phyloP scores from a whole-genome alignment of 1,284 basidiomycete genomes.

The Athelia psychrophila region DNA sequence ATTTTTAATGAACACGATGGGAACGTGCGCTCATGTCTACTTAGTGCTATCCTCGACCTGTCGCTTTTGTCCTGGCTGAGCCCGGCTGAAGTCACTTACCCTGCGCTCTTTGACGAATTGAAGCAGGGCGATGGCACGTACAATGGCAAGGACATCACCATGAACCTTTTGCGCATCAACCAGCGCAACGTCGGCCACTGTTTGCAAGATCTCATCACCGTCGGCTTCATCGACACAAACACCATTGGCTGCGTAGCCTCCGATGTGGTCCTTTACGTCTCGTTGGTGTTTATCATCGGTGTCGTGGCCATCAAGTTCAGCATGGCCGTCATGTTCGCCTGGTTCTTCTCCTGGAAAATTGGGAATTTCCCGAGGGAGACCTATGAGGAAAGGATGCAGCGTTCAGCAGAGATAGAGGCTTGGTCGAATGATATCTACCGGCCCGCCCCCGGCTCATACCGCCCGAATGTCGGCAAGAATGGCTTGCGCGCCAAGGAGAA shows the following conservation, averaged over 20 bases:
- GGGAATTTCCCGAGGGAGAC: constrained; percentile 94
- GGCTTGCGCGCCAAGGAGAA: constrained; percentile 56
- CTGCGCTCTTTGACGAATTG: constrained; percentile 79
- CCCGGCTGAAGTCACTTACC: constrained; percentile 75
- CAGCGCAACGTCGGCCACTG: constrained; percentile 74
- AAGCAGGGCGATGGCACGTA: constrained; percentile 69
- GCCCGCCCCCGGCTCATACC: constrained; percentile 87
- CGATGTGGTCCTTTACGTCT: constrained; percentile 91
- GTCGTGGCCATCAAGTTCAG: constrained; percentile 94
- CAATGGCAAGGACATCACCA: constrained; percentile 84
- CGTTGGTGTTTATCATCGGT: constrained; percentile 96
- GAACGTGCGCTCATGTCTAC: constrained; percentile 2
- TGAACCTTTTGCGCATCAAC: constrained; percentile 70
- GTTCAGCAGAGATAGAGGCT: constrained; percentile 89
- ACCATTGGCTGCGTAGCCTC: constrained; percentile 97
- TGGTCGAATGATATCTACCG: constrained; percentile 98
- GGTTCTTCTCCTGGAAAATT: constrained; percentile 95
- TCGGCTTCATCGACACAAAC: constrained; percentile 94
- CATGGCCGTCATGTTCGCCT: constrained; percentile 96
- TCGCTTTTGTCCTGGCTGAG: constrained; percentile 84
- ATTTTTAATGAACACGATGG: constrained; percentile 6
- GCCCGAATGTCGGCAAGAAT: constrained; percentile 83
- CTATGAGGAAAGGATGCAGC: constrained; percentile 91
- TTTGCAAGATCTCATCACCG: constrained; percentile 80
- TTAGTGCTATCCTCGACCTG: constrained; percentile 86